Base-by-base conservation (phyloP, 148 eudicot genomes). In the Gaultheria prostrata region DNA sequence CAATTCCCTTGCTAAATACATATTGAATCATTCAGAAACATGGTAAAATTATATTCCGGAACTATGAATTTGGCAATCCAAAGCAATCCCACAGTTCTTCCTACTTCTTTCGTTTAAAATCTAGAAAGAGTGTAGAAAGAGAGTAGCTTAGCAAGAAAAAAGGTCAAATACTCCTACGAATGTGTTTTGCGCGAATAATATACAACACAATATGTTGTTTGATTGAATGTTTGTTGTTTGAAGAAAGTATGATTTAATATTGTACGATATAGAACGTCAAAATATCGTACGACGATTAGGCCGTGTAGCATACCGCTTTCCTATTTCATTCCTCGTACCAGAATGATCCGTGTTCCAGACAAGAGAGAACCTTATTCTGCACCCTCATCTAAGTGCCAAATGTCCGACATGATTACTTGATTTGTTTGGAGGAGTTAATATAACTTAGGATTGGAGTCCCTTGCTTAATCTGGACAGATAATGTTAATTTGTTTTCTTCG, bases 51-150 rank as follows among this genome's bases (percentile, higher is more conserved):
- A 11, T 61, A n/a, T 9, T 61, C 70, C 0, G 70, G 32, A 63
- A 24, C 30, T 1, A 24, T 24, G 67, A 59, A 59, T n/a, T 59
- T 59, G 61, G 61, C 61, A 5, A 18, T 18, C 61, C 61, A 18
- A 56, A 57, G 63, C 0, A 24, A 57, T 57, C 63, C 67, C 67
- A 61, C 28, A n/a, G 28, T 61, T 61, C n/a, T 61, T 61, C 67
- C 32, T 63, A 26, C n/a, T 61, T 10, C 70, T 63, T 63, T 24
- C 4, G 3, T 63, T 24, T 26, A 63, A 59, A 63, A 57, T 6
- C 63, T 57, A 57, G 70, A 63, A 61, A 61, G 70, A 63, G 70
- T 24, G 70, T 24, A 57, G 70, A 63, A 61, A 61, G 70, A 63
- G 70, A 10, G 70, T 24, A 59, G 67, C n/a, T 21, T 59, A 59